Base-by-base conservation (phyloP, 768 basidiomycete species). In the Mycena kentingensis region DNA sequence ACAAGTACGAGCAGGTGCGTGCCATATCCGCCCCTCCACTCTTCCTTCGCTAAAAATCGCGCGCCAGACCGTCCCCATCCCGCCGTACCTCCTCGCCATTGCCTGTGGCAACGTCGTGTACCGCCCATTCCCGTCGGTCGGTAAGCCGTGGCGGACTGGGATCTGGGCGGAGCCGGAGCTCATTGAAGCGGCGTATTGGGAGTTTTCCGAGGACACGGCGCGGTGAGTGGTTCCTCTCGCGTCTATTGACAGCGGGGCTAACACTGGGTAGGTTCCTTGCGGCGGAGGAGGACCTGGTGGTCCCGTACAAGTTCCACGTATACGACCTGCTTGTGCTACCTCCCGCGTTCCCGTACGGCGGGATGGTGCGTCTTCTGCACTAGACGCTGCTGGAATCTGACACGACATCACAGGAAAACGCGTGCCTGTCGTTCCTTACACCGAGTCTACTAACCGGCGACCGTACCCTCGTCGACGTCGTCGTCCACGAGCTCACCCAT, bases 341-440 rank as follows among this genome's bases (percentile, higher is more conserved):
- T 0, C 87, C 91, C 12, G 87, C 89, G 0, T 98, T 97, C 78
- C 95, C 94, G 1, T 96, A 89, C 66, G 94, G 93, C 45, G 93
- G 91, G 54, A 88, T 90, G 90, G 87, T 85, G 54, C 60, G 77
- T 67, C 18, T 39, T 19, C 22, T 21, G 18, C 28, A 29, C 28
- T 8, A 58, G 49, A 48, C 27, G 8, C 52, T 41, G 55, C 58
- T 49, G 12, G 46, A 19, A 13, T 22, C 21, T 31, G 2, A 36
- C 3, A n/a, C n/a, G n/a, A n/a, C n/a, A n/a, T n/a, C n/a, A n/a
- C 54, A 90, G 91, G 93, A 96, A 81, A 94, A 95, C 63, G 83
- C 90, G 0, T 94, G 92, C 63, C 67, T 94, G 56, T 84, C 90
- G 1, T 96, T 95, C 73, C 72, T 93, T 34, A 95, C 93, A 0